Conservation (phyloP, 2,329 filamentous ascomycete species). For the Alternaria atra region DNA sequence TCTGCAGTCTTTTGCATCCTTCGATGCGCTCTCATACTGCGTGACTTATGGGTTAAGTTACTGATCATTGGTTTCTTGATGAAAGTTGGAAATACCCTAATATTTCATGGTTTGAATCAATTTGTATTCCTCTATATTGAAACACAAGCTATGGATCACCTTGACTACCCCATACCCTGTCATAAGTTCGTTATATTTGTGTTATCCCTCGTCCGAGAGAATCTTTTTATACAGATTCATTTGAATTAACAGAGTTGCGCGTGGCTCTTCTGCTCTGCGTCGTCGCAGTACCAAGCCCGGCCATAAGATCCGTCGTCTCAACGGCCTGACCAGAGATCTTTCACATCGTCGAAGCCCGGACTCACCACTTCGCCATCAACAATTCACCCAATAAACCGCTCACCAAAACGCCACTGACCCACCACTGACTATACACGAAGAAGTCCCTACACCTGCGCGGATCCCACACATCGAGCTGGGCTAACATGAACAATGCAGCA, state of each 20-base stretch:
- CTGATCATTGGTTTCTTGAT: background rate
- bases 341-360: background rate
- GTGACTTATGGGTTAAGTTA: background rate
- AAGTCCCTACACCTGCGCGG: constrained; percentile 5
- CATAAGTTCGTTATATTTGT: constrained; percentile 1
- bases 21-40: background rate
- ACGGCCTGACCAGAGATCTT: background rate
- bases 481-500: constrained; percentile 4
- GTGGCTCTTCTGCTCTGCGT: background rate
- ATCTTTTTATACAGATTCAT: background rate
- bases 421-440: constrained; percentile 10
- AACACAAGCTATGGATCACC: background rate
- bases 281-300: background rate
- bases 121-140: background rate
- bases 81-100: background rate
- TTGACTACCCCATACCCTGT: background rate
- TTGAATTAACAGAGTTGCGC: background rate
- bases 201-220: background rate
- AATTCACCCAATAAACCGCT: constrained; percentile 6
- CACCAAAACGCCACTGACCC: constrained; percentile 10
- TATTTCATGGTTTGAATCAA: background rate
- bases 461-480: constrained; percentile 3
- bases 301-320: background rate
- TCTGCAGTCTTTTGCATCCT: background rate
- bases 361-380: constrained; percentile 4